These are phyloP conservation scores for Fusarium sulawesiense DNA, from an alignment of 2,329 filamentous ascomycete genomes.

Conservation along the genomic window DNA sequence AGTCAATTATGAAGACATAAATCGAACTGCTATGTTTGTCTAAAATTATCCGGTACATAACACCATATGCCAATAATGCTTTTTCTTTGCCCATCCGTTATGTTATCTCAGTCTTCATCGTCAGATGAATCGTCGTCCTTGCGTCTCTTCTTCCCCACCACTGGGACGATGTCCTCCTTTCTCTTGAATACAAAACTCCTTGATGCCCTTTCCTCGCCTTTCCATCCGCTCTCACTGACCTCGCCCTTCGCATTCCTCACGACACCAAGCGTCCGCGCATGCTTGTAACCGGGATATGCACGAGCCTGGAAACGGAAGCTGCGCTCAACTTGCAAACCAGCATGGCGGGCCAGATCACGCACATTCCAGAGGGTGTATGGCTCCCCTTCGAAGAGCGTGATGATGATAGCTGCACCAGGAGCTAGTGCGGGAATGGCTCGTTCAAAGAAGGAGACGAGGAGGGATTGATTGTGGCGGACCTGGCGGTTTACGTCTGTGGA, in stretches of 20 bases:
- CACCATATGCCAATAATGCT: slow-evolving; percentile 27
- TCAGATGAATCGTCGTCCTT: slow-evolving; percentile 50
- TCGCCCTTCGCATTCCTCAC: slow-evolving; percentile 62
- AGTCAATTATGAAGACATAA: background rate
- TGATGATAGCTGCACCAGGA: slow-evolving; percentile 72
- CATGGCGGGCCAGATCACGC: slow-evolving; percentile 83
- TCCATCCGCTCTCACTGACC: slow-evolving; percentile 55
- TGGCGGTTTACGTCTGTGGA: slow-evolving; percentile 94
- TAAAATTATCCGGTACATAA: background rate
- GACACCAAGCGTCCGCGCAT: slow-evolving; percentile 78
- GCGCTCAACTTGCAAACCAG: slow-evolving; percentile 74
- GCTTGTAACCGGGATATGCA: slow-evolving; percentile 78
- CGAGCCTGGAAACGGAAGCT: slow-evolving; percentile 76
- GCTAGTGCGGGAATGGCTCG: slow-evolving; percentile 56
- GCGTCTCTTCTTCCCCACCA: slow-evolving; percentile 46
- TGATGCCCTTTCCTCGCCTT: slow-evolving; percentile 57
- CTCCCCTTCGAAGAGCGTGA: slow-evolving; percentile 92
- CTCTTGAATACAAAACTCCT: slow-evolving; percentile 72
- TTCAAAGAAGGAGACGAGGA: slow-evolving; percentile 76
- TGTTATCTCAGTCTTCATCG: slow-evolving; percentile 44
- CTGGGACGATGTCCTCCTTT: slow-evolving; percentile 61
- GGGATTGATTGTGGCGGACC: slow-evolving; percentile 88
- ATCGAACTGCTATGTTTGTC: background rate
- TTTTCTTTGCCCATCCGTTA: background rate
- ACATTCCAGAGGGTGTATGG: slow-evolving; percentile 98